Evolutionary conservation across 257 asterid species (phyloP), one percentile per base, ranked within the genome.

Genomic region (Solanum dulcamara): DNA sequence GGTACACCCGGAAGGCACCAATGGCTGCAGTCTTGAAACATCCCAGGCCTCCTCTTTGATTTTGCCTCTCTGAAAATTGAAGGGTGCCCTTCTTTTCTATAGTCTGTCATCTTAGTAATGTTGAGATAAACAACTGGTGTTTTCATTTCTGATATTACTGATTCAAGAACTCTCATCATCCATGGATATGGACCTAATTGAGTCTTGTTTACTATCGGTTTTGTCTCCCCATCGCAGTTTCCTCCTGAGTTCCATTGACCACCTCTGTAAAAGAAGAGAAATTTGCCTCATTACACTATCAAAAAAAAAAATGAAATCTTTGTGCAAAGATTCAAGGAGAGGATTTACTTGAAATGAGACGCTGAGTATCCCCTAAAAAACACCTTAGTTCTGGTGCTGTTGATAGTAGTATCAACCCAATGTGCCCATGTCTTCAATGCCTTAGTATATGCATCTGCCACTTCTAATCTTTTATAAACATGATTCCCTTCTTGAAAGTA

Each of bases 41-140:
- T 46, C 20, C 87, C 89, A 12, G 83, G 80, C 80, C 42, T 87
- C 42, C 86, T 87, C 32, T 72, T 15, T 2, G 35, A 12, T 62
- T 66, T 81, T 1, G 88, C 9, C 26, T 68, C 89, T 86, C 93
- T 86, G 86, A 85, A 92, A 3, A 91, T 85, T 8, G 97, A 93
- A 66, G 96, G 97, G 84, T 92, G 97, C 20, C 92, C 97, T 33
- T 90, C 96, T 72, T 89, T 91, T 87, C 96, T 88, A 26, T 91
- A 93, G 80, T 90, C 94, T 15, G 94, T 91, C 92, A 93, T 90
- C 60, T 77, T 90, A 0, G 93, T 89, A 14, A 93, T 85, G 85
- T 92, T 93, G 30, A 91, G 89, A 53, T 88, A 91, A n/a, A 67
- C 13, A 66, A 93, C 90, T 12, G 90, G 92, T 1, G 92, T 90